Conservation (phyloP, 805 yeast genomes). For the Priceomyces melissophilus region DNA sequence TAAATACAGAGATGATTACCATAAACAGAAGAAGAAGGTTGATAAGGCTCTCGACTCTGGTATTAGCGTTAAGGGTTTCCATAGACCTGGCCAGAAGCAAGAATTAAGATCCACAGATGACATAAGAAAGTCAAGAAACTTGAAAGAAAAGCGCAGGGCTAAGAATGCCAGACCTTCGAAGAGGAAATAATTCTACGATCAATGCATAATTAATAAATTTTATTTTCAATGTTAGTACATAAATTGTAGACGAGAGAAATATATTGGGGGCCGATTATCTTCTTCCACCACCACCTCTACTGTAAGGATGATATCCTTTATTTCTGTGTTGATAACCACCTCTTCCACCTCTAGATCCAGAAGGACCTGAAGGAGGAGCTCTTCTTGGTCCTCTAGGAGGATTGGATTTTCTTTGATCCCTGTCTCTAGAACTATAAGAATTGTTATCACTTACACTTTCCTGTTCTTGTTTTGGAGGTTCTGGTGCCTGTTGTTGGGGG, state of each 20-base stretch:
- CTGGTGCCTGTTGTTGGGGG: constrained; percentile 28
- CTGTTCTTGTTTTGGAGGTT: constrained; percentile 8
- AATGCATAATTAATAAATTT: neutral
- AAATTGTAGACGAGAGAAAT: neutral
- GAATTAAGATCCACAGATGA: constrained; percentile 71
- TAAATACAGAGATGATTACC: constrained; percentile 81
- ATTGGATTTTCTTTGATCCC: constrained; percentile 28
- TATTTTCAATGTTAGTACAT: neutral
- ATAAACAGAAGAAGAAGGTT: constrained; percentile 77
- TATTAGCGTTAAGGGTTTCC: constrained; percentile 62
- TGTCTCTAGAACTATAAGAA: constrained; percentile 11
- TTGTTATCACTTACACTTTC: constrained; percentile 9
- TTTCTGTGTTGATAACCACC: constrained; percentile 28
- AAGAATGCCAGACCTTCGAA: constrained; percentile 70
- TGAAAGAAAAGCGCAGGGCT: constrained; percentile 66
- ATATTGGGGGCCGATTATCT: constrained; percentile 7
- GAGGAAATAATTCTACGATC: constrained; percentile 13
- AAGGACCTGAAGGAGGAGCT: constrained; percentile 38
- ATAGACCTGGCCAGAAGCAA: constrained; percentile 42
- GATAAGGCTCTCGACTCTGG: constrained; percentile 78
- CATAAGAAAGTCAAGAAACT: constrained; percentile 72
- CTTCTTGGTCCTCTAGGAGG: constrained; percentile 53
- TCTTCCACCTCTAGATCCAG: constrained; percentile 27
- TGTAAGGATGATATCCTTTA: constrained; percentile 45
- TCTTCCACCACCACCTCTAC: constrained; percentile 39